These are phyloP conservation scores for Fonsecaea pugnacius DNA, from an alignment of 2,329 filamentous ascomycete species.

Conservation along the genomic window DNA sequence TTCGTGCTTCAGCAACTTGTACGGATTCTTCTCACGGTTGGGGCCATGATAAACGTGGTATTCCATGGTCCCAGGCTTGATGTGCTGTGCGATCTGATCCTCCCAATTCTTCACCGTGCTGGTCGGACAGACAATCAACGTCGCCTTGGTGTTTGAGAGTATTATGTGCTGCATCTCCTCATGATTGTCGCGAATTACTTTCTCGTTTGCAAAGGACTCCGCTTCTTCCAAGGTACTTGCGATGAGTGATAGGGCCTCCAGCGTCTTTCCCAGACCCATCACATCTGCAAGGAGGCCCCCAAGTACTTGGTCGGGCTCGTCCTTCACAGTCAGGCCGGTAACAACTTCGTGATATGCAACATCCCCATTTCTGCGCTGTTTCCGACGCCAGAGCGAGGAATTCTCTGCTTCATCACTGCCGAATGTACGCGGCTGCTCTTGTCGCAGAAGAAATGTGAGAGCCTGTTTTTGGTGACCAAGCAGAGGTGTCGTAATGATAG, in stretches of 20 bases:
- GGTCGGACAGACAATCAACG: slow-evolving; percentile 83
- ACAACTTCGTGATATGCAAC: slow-evolving; percentile 80
- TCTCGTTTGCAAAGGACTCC: slow-evolving; percentile 61
- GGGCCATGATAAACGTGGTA: slow-evolving; percentile 87
- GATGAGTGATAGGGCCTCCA: slow-evolving; percentile 82
- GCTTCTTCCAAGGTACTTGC: slow-evolving; percentile 68
- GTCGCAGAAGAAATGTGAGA: slow-evolving; percentile 79
- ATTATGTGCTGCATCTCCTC: slow-evolving; percentile 42
- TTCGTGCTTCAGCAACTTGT: slow-evolving; percentile 73
- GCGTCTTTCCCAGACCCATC: slow-evolving; percentile 86
- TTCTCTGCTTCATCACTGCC: slow-evolving; percentile 64
- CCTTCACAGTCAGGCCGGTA: slow-evolving; percentile 67
- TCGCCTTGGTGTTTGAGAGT: slow-evolving; percentile 74
- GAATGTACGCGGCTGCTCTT: slow-evolving; percentile 70
- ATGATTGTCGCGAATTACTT: slow-evolving; percentile 40
- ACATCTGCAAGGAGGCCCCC: slow-evolving; percentile 81
- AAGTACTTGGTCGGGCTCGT: slow-evolving; percentile 67
- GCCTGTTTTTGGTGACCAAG: slow-evolving; percentile 89
- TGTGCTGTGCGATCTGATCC: slow-evolving; percentile 83
- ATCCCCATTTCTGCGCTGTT: slow-evolving; percentile 60
- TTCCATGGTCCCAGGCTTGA: slow-evolving; percentile 66
- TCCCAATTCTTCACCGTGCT: slow-evolving; percentile 95
- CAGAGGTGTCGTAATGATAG: slow-evolving; percentile 67
- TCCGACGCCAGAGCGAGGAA: slow-evolving; percentile 77
- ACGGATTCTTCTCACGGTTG: slow-evolving; percentile 70